phyloP scores from a whole-genome alignment of 352 stramenopile species.

The Phytophthora citrophthora region DNA sequence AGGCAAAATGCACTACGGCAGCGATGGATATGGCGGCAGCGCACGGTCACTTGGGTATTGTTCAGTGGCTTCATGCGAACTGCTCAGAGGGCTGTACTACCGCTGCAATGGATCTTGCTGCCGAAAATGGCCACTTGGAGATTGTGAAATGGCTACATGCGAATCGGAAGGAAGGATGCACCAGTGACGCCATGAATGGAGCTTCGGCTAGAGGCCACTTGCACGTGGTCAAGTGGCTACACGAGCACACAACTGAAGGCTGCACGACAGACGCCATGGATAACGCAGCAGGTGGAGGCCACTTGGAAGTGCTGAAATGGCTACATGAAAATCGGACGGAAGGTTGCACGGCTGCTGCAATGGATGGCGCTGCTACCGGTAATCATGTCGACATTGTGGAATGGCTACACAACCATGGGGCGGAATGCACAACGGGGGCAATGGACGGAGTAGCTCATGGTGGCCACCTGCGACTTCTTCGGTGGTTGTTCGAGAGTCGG shows the following conservation, averaged over 20 bases:
- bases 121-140: too few species aligned
- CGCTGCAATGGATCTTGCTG: too few species aligned
- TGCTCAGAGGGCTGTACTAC: too few species aligned
- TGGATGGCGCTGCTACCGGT: slow-evolving; percentile 8
- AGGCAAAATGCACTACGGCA: too few species aligned
- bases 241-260: slow-evolving; percentile 12
- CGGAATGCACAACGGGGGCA: slow-evolving; percentile 3
- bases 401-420: slow-evolving; percentile 8
- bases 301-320: slow-evolving; percentile 10
- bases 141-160: too few species aligned
- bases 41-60: too few species aligned
- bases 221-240: slow-evolving; percentile 19
- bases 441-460: slow-evolving; percentile 9
- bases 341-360: slow-evolving; percentile 10
- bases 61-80: too few species aligned
- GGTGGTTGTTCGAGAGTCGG: slow-evolving; percentile 20
- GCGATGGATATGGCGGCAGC: too few species aligned
- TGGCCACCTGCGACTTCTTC: slow-evolving; percentile 4
- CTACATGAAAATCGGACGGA: slow-evolving; percentile 10
- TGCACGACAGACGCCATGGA: slow-evolving; percentile 2
- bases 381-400: slow-evolving; percentile 6
- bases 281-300: background rate
- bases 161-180: too few species aligned
- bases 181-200: too few species aligned
- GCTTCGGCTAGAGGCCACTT: too few species aligned